Evolutionary conservation across 2,329 filamentous ascomycete genomes (phyloP), one percentile per base, ranked within the genome.

Genomic region (Aspergillus sp.): DNA sequence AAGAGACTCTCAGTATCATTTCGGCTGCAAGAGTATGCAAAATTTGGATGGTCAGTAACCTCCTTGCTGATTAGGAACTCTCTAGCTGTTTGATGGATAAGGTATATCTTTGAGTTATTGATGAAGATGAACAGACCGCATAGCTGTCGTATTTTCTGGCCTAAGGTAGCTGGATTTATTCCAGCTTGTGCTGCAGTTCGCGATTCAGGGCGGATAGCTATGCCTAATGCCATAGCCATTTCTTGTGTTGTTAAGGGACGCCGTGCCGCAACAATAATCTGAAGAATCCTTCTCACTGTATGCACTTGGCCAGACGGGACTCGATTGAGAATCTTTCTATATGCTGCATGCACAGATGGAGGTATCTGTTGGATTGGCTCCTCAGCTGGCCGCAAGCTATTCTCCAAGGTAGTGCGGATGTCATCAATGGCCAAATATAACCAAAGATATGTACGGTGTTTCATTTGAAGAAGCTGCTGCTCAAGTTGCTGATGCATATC

Each of bases 401-500:
- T 1, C 13, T 45, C 5, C 2, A 57, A 19, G 17, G 38, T 53
- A 4, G 32, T 35, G 3, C 22, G 43, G 7, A 53, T 53, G 9
- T 53, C 46, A 13, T 55, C 47, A 9, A 56, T 49, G 1, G 54
- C 51, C 35, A 58, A 10, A 38, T 56, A 10, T 50, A 58, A 23
- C 57, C 49, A 60, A 4, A 58, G 52, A 48, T 60, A 58, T 1
- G 52, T 60, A 12, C 54, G 52, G 30, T 56, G 43, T 43, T 55
- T 19, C 49, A 57, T 56, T 35, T 49, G 17, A 19, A 19, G 12
- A 13, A 59, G 53, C 22, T 55, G 42, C 1, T 51, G 2, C 25
- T 57, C 44, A 5, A 57, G 5, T 27, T 20, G 32, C 12, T 53
- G 30, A 1, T 48, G 4, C 3, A 43, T 7, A 2, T 49, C 23